Conservation (phyloP, 768 basidiomycete genomes). For the Coprinopsis cinerea region DNA sequence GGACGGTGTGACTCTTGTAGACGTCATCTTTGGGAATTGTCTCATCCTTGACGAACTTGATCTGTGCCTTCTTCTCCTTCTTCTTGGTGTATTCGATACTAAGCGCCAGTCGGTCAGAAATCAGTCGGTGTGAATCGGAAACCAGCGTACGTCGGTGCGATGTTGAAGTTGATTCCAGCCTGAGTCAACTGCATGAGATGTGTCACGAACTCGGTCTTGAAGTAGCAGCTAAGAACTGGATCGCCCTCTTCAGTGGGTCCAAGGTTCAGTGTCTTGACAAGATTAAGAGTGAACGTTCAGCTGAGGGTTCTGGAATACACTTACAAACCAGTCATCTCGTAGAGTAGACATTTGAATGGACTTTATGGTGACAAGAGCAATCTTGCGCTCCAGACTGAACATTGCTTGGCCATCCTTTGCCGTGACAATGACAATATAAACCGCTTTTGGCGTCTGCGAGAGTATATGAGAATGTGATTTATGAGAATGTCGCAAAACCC, state of each 20-base stretch:
- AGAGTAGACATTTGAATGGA: constrained; percentile 83
- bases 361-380: constrained; percentile 83
- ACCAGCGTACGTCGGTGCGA: constrained; percentile 67
- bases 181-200: constrained; percentile 78
- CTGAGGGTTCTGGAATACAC: constrained; percentile 15
- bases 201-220: constrained; percentile 93
- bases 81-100: constrained; percentile 93
- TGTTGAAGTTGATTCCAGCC: constrained; percentile 63
- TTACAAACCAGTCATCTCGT: constrained; percentile 92
- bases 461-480: background rate
- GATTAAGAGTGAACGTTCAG: background rate
- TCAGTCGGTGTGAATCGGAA: background rate
- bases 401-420: constrained; percentile 55
- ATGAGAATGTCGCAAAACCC: constrained; percentile 22
- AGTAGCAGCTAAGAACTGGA: constrained; percentile 81
- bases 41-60: constrained; percentile 90
- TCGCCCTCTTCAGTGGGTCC: constrained; percentile 84
- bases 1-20: constrained; percentile 92
- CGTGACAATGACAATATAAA: constrained; percentile 66
- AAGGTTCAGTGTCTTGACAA: constrained; percentile 64
- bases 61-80: constrained; percentile 88
- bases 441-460: constrained; percentile 73
- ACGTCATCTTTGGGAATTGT: constrained; percentile 67
- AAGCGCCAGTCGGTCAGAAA: background rate
- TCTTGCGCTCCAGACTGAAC: constrained; percentile 75